Evolutionary conservation across 352 stramenopile species (phyloP).

Genomic region (Phytophthora tentaculata): DNA sequence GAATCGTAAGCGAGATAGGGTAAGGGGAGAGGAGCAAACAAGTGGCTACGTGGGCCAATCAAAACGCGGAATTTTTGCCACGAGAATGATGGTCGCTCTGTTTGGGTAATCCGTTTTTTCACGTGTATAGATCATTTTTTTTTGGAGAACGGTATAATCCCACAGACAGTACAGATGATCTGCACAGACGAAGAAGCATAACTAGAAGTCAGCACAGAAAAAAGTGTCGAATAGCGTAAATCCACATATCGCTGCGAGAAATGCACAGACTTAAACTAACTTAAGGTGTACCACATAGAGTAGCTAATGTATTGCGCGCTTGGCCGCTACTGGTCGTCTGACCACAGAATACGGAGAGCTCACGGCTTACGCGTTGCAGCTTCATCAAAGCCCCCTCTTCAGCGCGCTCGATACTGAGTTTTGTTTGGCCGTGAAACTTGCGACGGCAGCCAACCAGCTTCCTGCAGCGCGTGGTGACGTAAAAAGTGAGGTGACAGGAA

Average conservation of each 20-base stretch:
- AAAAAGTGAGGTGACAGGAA: too few species aligned
- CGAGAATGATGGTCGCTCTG: slow-evolving; percentile 13
- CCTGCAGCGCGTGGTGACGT: background rate
- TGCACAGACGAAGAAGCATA: background rate
- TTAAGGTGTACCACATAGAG: background rate
- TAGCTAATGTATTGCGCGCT: background rate
- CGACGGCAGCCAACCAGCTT: too few species aligned
- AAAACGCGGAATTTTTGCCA: background rate
- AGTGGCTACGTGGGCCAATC: slow-evolving; percentile 4
- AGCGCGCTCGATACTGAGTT: background rate
- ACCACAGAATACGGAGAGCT: background rate
- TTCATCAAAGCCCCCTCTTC: background rate
- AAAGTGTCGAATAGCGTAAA: background rate
- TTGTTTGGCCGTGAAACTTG: background rate
- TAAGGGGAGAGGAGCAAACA: slow-evolving; percentile 17
- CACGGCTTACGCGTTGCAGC: background rate
- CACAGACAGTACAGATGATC: background rate
- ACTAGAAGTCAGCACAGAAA: background rate
- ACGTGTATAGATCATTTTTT: too few species aligned
- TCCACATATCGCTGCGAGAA: background rate
- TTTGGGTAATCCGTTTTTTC: slow-evolving; percentile 2
- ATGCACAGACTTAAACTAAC: background rate
- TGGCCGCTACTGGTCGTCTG: background rate
- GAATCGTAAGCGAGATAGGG: slow-evolving; percentile 16
- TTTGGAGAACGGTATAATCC: background rate